These are phyloP conservation scores for Iris pallida DNA, from an alignment of 116 monocot genomes.

Conservation along the genomic window DNA sequence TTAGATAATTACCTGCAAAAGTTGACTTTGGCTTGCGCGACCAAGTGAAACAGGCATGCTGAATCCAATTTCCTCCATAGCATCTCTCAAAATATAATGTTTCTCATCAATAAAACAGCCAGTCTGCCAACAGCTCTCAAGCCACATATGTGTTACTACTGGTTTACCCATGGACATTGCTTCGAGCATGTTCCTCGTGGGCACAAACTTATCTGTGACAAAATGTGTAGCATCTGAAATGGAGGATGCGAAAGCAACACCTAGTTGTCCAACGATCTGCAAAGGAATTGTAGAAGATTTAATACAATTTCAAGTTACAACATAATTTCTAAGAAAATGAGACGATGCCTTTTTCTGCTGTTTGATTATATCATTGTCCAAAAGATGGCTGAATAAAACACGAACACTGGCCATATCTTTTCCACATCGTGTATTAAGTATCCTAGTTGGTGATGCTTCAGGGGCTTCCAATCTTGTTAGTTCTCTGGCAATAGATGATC, in stretches of 20 bases:
- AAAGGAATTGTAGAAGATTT: no score
- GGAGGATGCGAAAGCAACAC: slow-evolving; percentile 45
- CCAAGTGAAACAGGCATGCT: slow-evolving; percentile 74
- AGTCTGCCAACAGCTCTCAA: slow-evolving; percentile 80
- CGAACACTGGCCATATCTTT: slow-evolving; percentile 57
- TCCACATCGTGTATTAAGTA: slow-evolving; percentile 39
- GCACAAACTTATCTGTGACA: slow-evolving; percentile 75
- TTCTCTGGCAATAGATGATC: slow-evolving; percentile 44
- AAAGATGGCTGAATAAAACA: slow-evolving; percentile 76
- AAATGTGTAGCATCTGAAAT: slow-evolving; percentile 85
- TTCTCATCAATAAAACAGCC: slow-evolving; percentile 81
- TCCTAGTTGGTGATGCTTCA: slow-evolving; percentile 18
- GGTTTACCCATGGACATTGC: slow-evolving; percentile 82
- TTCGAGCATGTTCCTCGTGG: slow-evolving; percentile 91
- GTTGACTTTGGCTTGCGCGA: slow-evolving; percentile 46
- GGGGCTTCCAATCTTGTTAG: slow-evolving; percentile 40
- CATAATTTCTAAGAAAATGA: slow-evolving; percentile 6
- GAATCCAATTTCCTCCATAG: slow-evolving; percentile 87
- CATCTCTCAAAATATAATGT: slow-evolving; percentile 83
- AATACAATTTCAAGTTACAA: no score
- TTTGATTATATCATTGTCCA: slow-evolving; percentile 68
- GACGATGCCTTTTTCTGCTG: slow-evolving; percentile 73
- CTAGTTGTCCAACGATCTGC: slow-evolving; percentile 61
- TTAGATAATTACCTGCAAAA: slow-evolving; percentile 56
- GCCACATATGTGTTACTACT: slow-evolving; percentile 85